phyloP scores from a whole-genome alignment of 2,329 filamentous ascomycete species.

The Pestalotiopsis sp. region DNA sequence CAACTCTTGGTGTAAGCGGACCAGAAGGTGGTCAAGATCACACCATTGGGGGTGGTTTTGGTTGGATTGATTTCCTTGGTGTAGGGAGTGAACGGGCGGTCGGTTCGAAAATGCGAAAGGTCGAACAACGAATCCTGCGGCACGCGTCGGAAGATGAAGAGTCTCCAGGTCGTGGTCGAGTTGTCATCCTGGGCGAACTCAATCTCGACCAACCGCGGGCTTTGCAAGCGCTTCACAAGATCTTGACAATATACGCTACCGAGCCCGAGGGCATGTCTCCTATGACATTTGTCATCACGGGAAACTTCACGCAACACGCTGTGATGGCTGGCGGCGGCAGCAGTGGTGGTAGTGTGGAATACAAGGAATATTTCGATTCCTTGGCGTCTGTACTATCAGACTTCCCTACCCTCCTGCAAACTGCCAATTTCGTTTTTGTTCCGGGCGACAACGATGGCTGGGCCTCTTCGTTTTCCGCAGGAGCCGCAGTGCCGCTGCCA shows the following conservation, averaged over 20 bases:
- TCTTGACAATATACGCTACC: constrained; percentile 74
- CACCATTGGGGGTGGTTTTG: constrained; percentile 79
- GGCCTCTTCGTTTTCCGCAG: constrained; percentile 82
- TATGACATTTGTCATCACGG: constrained; percentile 79
- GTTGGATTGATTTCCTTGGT: constrained; percentile 96
- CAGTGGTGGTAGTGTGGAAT: constrained; percentile 84
- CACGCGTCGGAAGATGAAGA: constrained; percentile 35
- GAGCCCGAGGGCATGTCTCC: constrained; percentile 68
- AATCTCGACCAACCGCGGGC: constrained; percentile 85
- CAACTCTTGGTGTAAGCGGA: constrained; percentile 73
- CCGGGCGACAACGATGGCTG: constrained; percentile 98
- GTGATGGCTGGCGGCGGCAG: constrained; percentile 70
- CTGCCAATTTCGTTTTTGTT: constrained; percentile 86
- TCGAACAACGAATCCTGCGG: constrained; percentile 70
- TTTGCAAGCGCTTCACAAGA: constrained; percentile 77
- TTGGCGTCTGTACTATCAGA: constrained; percentile 82
- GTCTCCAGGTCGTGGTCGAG: constrained; percentile 46
- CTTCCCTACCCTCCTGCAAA: constrained; percentile 78
- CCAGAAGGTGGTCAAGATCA: constrained; percentile 60
- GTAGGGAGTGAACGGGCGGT: constrained; percentile 86
- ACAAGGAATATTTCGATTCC: constrained; percentile 94
- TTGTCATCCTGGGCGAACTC: constrained; percentile 83
- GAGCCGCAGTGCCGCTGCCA: constrained; percentile 71
- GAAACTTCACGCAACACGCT: constrained; percentile 76
- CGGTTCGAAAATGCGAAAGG: constrained; percentile 78